phyloP scores from a whole-genome alignment of 495 filamentous ascomycete species.

The Venustampulla echinocandica region DNA sequence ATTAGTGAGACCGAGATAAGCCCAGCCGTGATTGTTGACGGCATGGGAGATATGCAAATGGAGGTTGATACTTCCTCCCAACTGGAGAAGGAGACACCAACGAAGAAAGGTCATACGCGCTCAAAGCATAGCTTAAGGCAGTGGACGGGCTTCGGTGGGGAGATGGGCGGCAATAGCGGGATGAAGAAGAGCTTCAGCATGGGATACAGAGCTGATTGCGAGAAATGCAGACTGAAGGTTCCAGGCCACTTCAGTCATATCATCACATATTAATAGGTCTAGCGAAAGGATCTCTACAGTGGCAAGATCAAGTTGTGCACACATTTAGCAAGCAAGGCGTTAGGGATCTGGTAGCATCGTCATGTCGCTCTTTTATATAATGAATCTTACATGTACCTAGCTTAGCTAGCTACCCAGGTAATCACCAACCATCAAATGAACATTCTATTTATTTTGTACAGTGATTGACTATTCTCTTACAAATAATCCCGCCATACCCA shows the following conservation, averaged over 20 bases:
- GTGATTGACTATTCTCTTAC: conserved; percentile 55
- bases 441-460: conserved; percentile 4
- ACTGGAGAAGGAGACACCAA: conserved; percentile 13
- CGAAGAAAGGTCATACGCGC: conserved; percentile 23
- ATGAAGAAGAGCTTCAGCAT: conserved; percentile 68
- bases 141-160: conserved; percentile 17
- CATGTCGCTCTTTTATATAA: not conserved
- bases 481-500: conserved; percentile 84
- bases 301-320: too few species aligned
- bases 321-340: conserved; percentile 12
- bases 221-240: conserved; percentile 70
- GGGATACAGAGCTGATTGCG: conserved; percentile 79
- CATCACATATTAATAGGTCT: conserved; percentile 28
- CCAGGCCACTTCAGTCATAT: conserved; percentile 88
- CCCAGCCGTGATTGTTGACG: conserved; percentile 21
- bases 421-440: not conserved
- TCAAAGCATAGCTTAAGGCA: conserved; percentile 24
- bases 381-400: not conserved
- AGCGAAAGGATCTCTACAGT: not conserved
- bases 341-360: not conserved
- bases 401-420: not conserved
- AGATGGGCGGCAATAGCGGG: not conserved
- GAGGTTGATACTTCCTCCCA: conserved; percentile 16
- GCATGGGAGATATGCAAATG: conserved; percentile 25
- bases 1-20: conserved; percentile 24